Evolutionary conservation across 1,284 basidiomycete species (phyloP).

Genomic region (Phylloboletellus chloephorus): DNA sequence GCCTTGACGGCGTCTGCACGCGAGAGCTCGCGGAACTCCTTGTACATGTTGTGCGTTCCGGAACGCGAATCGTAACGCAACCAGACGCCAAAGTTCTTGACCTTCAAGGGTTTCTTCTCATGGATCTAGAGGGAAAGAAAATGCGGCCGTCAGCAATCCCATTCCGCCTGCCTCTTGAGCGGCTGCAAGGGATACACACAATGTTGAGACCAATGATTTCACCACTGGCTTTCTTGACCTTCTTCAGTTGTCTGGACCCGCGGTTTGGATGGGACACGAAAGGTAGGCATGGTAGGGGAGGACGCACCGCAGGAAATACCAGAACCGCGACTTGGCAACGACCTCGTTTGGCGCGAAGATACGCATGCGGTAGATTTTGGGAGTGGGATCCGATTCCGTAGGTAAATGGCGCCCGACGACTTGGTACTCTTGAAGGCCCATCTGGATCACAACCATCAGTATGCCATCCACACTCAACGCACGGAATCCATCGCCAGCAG

Average conservation of each 20-base stretch:
- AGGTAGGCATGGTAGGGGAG: not conserved
- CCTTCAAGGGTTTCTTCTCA: constrained; percentile 95
- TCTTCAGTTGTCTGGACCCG: constrained; percentile 79
- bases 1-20: constrained; percentile 95
- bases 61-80: constrained; percentile 98
- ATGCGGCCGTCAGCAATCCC: constrained; percentile 53
- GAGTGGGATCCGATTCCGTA: constrained; percentile 87
- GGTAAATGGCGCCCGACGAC: constrained; percentile 97
- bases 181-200: constrained; percentile 85
- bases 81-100: constrained; percentile 99
- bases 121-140: constrained; percentile 62
- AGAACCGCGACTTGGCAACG: constrained; percentile 98
- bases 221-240: constrained; percentile 99
- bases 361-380: constrained; percentile 99
- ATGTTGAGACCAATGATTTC: constrained; percentile 98
- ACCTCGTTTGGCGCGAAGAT: constrained; percentile 99
- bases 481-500: constrained; percentile 24
- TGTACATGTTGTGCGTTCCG: constrained; percentile 97
- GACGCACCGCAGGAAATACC: constrained; percentile 91
- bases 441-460: constrained; percentile 32
- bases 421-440: constrained; percentile 78
- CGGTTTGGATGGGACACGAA: constrained; percentile 8
- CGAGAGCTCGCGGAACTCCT: constrained; percentile 96
- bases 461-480: constrained; percentile 18
- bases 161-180: constrained; percentile 79